A percentile compares a stretch with the other conserved stretches of the same genome.
These are phyloP conservation scores for Ceratobasidium papillatum DNA, from an alignment of 1,284 basidiomycete genomes.

Conservation along the genomic window DNA sequence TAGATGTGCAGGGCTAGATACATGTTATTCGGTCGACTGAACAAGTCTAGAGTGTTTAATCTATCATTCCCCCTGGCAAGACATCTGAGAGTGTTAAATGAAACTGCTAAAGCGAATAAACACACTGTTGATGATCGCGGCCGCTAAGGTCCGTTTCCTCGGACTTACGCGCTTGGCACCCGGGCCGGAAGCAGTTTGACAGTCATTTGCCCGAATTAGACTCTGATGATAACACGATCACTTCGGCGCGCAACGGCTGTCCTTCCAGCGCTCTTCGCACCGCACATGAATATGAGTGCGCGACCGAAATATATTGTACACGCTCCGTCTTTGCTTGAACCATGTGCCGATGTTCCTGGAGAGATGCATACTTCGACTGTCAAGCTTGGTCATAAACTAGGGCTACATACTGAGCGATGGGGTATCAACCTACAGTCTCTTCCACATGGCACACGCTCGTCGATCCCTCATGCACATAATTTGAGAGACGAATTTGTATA, in stretches of 20 bases:
- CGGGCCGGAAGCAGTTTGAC: background rate
- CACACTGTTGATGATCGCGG: background rate
- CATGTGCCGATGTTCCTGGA: conserved; percentile 16
- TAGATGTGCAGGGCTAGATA: background rate
- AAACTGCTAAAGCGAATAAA: conserved; percentile 10
- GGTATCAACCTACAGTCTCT: conserved; percentile 46
- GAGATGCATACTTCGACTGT: conserved; percentile 32
- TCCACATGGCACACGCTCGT: conserved; percentile 46
- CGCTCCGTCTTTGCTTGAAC: conserved; percentile 6
- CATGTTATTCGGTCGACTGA: background rate
- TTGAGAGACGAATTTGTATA: conserved; percentile 47
- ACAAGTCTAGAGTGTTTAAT: background rate
- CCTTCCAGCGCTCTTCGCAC: background rate
- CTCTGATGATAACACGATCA: conserved; percentile 12
- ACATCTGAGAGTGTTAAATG: background rate
- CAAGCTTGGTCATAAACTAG: conserved; percentile 4
- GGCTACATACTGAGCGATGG: conserved; percentile 20
- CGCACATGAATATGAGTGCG: background rate
- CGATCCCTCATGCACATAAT: conserved; percentile 41
- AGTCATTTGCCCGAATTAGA: background rate
- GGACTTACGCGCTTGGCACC: background rate
- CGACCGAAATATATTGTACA: conserved; percentile 7
- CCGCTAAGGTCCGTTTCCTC: conserved; percentile 19
- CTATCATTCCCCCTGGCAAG: background rate
- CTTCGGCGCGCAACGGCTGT: background rate